Percentiles rank a stretch among this genome's conserved stretches.
Evolutionary conservation across 139 green algal genomes (phyloP).

Genomic region (Bryopsis sp.): DNA sequence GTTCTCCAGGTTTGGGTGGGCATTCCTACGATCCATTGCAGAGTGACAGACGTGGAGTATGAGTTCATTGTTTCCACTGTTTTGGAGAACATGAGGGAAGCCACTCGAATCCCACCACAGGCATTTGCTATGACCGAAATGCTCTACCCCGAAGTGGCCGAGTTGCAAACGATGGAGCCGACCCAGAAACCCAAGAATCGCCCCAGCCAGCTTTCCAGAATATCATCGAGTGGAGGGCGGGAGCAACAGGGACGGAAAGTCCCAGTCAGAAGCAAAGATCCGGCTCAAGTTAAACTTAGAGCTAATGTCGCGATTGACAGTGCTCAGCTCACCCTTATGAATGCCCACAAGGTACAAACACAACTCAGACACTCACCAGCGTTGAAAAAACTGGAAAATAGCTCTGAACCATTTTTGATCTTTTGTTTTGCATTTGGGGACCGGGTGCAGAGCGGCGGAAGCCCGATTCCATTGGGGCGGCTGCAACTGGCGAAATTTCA

Average conservation of each 20-base stretch:
- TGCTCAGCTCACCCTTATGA: not conserved
- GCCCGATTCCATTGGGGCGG: not conserved
- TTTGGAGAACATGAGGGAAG: constrained; percentile 7
- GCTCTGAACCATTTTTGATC: no score
- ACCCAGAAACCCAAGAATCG: not conserved
- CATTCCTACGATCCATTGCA: constrained; percentile 10
- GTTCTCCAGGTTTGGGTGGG: no score
- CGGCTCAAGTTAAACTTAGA: not conserved
- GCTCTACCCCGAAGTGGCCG: not conserved
- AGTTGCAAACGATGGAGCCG: not conserved
- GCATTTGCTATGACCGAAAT: not conserved
- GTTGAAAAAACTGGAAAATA: no score
- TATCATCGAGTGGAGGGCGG: not conserved
- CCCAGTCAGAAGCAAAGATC: no score
- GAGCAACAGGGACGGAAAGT: no score
- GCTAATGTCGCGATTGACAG: not conserved
- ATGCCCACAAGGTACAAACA: no score
- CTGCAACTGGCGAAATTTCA: not conserved
- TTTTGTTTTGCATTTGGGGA: no score
- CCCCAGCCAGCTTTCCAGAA: not conserved
- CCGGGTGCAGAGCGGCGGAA: not conserved
- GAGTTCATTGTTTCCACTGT: constrained; percentile 1
- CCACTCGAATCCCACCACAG: not conserved
- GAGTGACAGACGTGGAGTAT: constrained; percentile 13
- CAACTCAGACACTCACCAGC: no score